Percentiles rank a stretch among this genome's conserved stretches.
These are phyloP conservation scores for Porcisia hertigi DNA, from an alignment of 208 protist species.

Conservation along the genomic window DNA sequence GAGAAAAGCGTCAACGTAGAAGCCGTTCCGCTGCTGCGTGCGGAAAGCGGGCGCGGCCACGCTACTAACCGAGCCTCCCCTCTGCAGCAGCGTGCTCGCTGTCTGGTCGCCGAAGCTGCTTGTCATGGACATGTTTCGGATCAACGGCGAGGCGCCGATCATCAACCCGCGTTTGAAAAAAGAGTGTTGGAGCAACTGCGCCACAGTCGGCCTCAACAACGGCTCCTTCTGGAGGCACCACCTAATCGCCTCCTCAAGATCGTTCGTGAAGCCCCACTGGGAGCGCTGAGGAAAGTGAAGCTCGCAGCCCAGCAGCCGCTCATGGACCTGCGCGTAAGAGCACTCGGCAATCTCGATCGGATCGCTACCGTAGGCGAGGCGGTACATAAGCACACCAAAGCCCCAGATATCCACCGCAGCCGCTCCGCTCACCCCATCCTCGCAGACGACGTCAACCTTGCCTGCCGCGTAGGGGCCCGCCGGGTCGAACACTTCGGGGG, in stretches of 20 bases:
- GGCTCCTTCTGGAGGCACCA: slow-evolving; percentile 64
- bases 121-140: slow-evolving; percentile 29
- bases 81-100: slow-evolving; percentile 18
- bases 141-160: slow-evolving; percentile 7
- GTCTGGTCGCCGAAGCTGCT: slow-evolving; percentile 26
- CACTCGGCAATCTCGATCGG: slow-evolving; percentile 67
- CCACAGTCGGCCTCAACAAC: slow-evolving; percentile 48
- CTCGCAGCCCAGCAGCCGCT: slow-evolving; percentile 37
- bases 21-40: slow-evolving; percentile 47
- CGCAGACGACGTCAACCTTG: slow-evolving; percentile 18
- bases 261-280: slow-evolving; percentile 47
- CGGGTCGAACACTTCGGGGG: slow-evolving; percentile 72
- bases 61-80: slow-evolving; percentile 26
- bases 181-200: slow-evolving; percentile 53
- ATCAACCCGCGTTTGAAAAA: slow-evolving; percentile 54
- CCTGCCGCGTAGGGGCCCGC: slow-evolving; percentile 39
- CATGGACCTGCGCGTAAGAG: slow-evolving; percentile 50
- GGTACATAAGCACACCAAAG: slow-evolving; percentile 85
- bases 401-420: slow-evolving; percentile 81
- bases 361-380: slow-evolving; percentile 65
- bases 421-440: slow-evolving; percentile 14
- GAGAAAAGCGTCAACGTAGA: slow-evolving; percentile 51
- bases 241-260: slow-evolving; percentile 59
- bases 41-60: slow-evolving; percentile 20
- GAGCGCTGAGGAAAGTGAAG: slow-evolving; percentile 43